Evolutionary conservation across 192 early-diverging fungal genomes (phyloP), one percentile per base, ranked within the genome.

Genomic region (Backusella circina): DNA sequence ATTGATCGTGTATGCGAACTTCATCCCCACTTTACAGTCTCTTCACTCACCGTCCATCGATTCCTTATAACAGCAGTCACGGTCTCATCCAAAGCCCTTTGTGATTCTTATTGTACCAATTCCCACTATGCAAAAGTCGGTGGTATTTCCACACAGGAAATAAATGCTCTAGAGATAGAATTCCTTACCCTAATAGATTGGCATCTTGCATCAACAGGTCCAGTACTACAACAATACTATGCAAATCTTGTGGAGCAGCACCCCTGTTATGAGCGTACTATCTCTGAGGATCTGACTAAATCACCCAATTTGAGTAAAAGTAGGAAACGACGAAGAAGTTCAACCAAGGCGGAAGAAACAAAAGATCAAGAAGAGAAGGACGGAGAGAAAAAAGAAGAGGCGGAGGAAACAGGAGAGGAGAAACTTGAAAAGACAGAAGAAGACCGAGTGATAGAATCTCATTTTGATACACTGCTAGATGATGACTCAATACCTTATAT

Each of bases 81-180:
- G 0, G 87, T 94, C 33, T 92, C 94, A 0, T 90, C 93, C 57
- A 98, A 98, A 79, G 91, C 93, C 0, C 75, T 98, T 70, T 97
- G 93, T 71, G 97, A 98, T 78, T 93, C 92, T 30, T 98, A 98
- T 75, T 94, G 95, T 76, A 98, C 97, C 18, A 99, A 99, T 79
- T 86, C 92, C 16, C 93, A 95, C 77, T 99, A 96, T 82, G 97
- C 96, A 0, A 94, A 94, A 79, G 95, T 99, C 16, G 98, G 98
- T 21, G 98, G 98, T 28, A 88, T 99, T 35, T 90, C 92, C 5
- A 91, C 94, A 61, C 91, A 95, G 70, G 98, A 99, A 83, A 84
- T 99, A 15, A 99, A 99, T 74, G 87, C 95, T 13, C 82, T 99
- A 7, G 98, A 95, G 75, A 85, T 99, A 69, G 98, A 99, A 79